These are phyloP conservation scores for Penicillium janthinellum DNA, from an alignment of 2,329 filamentous ascomycete genomes.

Conservation along the genomic window DNA sequence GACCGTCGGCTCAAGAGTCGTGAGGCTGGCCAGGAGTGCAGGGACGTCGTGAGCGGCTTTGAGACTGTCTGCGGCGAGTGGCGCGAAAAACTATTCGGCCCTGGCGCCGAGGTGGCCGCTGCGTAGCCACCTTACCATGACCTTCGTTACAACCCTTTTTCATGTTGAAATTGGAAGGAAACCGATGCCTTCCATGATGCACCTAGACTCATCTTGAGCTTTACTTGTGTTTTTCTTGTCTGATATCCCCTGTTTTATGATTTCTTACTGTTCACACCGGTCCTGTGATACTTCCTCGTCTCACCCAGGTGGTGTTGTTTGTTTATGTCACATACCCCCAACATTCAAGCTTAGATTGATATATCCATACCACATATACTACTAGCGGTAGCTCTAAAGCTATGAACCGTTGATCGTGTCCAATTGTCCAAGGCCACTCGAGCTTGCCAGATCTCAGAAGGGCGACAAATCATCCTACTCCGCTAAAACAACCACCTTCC, in stretches of 20 bases:
- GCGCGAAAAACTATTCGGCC: slow-evolving; percentile 72
- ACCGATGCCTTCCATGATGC: background rate
- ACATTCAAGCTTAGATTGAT: slow-evolving; percentile 7
- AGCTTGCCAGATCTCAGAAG: no score
- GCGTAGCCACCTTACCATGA: slow-evolving; percentile 22
- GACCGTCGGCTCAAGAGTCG: slow-evolving; percentile 71
- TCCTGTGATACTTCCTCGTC: background rate
- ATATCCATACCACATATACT: background rate
- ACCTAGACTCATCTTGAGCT: slow-evolving; percentile 17
- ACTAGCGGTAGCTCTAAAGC: slow-evolving; percentile 1
- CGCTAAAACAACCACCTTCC: slow-evolving; percentile 29
- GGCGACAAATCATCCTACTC: background rate
- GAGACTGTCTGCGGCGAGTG: slow-evolving; percentile 86
- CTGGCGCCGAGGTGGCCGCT: slow-evolving; percentile 36
- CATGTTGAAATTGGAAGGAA: background rate
- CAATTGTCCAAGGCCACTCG: no score
- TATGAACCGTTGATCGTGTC: slow-evolving; percentile 6
- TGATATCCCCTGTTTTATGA: slow-evolving; percentile 21
- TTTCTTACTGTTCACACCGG: slow-evolving; percentile 3
- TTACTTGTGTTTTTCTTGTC: slow-evolving; percentile 12
- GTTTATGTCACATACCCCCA: slow-evolving; percentile 13
- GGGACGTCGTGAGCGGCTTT: slow-evolving; percentile 87
- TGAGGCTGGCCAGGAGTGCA: slow-evolving; percentile 81
- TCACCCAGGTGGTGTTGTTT: slow-evolving; percentile 9
- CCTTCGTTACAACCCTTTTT: background rate